Conservation (phyloP, 2,329 filamentous ascomycete species). For the Apiospora rasikravindrae region DNA sequence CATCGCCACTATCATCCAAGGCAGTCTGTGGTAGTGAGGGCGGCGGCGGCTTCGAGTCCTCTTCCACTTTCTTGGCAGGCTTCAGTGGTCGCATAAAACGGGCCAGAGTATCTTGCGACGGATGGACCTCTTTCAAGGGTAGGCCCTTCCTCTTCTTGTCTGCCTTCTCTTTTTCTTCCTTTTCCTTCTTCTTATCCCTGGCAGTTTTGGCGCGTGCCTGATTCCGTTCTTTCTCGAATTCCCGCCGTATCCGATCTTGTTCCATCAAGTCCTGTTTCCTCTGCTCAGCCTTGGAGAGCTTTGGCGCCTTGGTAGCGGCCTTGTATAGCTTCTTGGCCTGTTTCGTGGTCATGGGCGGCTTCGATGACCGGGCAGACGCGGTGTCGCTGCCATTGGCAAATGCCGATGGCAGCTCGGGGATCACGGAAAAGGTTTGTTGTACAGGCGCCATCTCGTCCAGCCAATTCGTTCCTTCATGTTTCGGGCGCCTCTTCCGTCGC, state of each 20-base stretch:
- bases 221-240: slow-evolving; percentile 55
- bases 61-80: slow-evolving; percentile 23
- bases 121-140: slow-evolving; percentile 58
- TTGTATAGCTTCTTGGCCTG: slow-evolving; percentile 59
- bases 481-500: not conserved
- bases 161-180: slow-evolving; percentile 54
- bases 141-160: slow-evolving; percentile 57
- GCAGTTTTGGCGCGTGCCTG: slow-evolving; percentile 53
- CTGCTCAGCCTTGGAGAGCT: slow-evolving; percentile 52
- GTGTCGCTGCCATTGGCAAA: slow-evolving; percentile 28
- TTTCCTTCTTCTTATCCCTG: slow-evolving; percentile 61
- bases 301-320: slow-evolving; percentile 57
- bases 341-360: slow-evolving; percentile 56
- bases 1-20: slow-evolving; percentile 18
- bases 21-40: not conserved
- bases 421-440: slow-evolving; percentile 43
- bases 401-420: slow-evolving; percentile 40
- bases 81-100: slow-evolving; percentile 48
- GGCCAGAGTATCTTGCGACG: slow-evolving; percentile 64
- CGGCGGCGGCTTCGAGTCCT: slow-evolving; percentile 21
- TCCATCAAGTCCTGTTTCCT: slow-evolving; percentile 49
- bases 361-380: slow-evolving; percentile 26
- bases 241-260: slow-evolving; percentile 59
- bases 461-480: slow-evolving; percentile 10
- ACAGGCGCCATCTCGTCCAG: slow-evolving; percentile 38